Base-by-base conservation (phyloP, 306 rosid species). In the Rosa rugosa region DNA sequence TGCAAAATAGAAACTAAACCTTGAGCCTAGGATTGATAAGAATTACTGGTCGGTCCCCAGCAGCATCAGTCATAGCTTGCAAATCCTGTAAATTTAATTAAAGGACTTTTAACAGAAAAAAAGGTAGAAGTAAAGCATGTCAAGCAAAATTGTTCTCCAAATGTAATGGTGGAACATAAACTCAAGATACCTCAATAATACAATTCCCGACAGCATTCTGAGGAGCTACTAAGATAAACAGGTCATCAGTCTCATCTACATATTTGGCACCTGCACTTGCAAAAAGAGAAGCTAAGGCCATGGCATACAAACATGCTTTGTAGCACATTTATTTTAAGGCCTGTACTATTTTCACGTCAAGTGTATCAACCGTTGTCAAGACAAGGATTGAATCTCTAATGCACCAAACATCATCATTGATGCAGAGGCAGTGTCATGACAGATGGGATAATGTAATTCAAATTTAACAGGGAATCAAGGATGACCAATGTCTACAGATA, bases 121-220 rank as follows among this genome's bases (percentile, higher is more conserved):
- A 31, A 5, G 53, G 56, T 79, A 25, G 63, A 73, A 67, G 66
- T 69, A 50, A 77, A 67, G 59, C 51, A 70, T 18, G 46, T 70
- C 47, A 57, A 70, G 79, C 40, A 75, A 54, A 82, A 72, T 45
- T 73, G 46, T 23, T 69, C 73, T 50, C 53, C 65, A 75, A 41
- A 85, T 59, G 38, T 65, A 63, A 75, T 36, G 49, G 51, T 31
- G 34, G 80, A 77, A 63, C 77, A 72, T 77, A 46, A 65, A 78
- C 71, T 60, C 66, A 34, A 64, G 73, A 73, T 20, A 95, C 99
- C 60, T 92, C 97, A 71, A 95, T 92, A 59, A 95, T 92, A 85
- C 98, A 95, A 80, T 95, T 95, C 79, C 99, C 99, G 3, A 95
- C 96, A 75, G 99, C 99, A 84, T 95, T 95, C 84, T 95, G 99